Evolutionary conservation across 768 basidiomycete species (phyloP), one percentile per base, ranked within the genome.

Genomic region (Austroboletus eburneus): DNA sequence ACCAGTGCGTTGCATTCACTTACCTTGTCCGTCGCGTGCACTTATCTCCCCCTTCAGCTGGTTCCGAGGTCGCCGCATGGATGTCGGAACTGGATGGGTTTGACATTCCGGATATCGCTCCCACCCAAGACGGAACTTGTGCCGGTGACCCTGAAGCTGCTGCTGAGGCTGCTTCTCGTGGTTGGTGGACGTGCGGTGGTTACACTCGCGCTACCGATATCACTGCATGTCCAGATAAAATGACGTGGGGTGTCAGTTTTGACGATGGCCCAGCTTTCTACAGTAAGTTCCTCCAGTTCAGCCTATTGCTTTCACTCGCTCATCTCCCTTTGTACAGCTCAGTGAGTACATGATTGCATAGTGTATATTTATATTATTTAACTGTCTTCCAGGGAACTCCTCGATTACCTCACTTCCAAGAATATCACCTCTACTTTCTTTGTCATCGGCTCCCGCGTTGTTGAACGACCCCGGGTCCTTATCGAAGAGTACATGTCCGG

Each of bases 101-200:
- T 47, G 43, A 81, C 50, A 86, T 92, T 48, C 91, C 91, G 1
- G 56, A 80, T 49, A 55, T 86, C 20, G n/a, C 62, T 8, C 78
- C 79, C 5, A 91, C 86, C 0, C 58, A 56, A 3, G 80, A 88
- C 49, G 86, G 86, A n/a, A 76, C 81, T 2, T 93, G 91, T 62
- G 69, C 55, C 12, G 72, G 73, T 40, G 78, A 88, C 55, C 73
- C 83, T 20, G 62, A 57, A 7, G 77, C 79, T 4, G 79, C 77
- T 5, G 69, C 77, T 0, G 64, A 83, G 36, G 78, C 83, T 27
- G 68, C 76, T n/a, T 64, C 64, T 37, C 79, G 79, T 54, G 90
- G 90, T 36, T 94, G 91, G 91, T 94, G 91, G 91, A 88, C 91
- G 23, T 94, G 91, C 57, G 87, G 89, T 57, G 84, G 84, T 10